Evolutionary conservation across 2,329 filamentous ascomycete genomes (phyloP), one percentile per base, ranked within the genome.

Genomic region (Colletotrichum incanum): DNA sequence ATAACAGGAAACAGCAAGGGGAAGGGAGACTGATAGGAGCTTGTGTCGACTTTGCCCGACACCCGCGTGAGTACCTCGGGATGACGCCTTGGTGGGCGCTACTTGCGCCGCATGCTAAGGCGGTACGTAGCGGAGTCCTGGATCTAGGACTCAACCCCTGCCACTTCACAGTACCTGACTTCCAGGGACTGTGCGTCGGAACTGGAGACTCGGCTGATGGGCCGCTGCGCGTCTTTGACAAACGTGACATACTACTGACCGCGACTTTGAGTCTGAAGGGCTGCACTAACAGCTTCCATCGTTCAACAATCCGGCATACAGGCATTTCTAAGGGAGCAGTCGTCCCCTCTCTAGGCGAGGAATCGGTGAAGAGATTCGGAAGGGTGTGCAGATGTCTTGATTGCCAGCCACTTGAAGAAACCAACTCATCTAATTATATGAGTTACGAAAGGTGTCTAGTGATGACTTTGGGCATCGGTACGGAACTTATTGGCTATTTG

Each of bases 71-170:
- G 50, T 70, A 67, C 52, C 49, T 56, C 41, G 64, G 60, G 43
- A 58, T 67, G 64, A 62, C 64, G 56, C 68, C 64, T 67, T 43
- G 64, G 37, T 61, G 49, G 45, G 50, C 43, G 31, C 68, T 61
- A 28, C 67, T 67, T 39, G 64, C 47, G 63, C 63, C 55, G 47
- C 43, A 49, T 34, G 43, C 37, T 39, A 47, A 67, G 49, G 56
- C 55, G 49, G 49, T 52, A 70, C 41, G 31, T 39, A 63, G 47
- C 50, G 52, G 54, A 67, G 68, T 71, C 64, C 68, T 71, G 64
- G 56, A 67, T 71, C 64, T 67, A 71, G 68, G 64, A 71, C 56
- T 67, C 20, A 26, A 67, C 23, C 68, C 68, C 68, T 67, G 68
- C 49, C 68, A 56, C 55, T 23, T 56, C 41, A 59, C 49, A 41